Base-by-base conservation (phyloP, 768 basidiomycete genomes). In the Boletus pseudo-olivaceus region DNA sequence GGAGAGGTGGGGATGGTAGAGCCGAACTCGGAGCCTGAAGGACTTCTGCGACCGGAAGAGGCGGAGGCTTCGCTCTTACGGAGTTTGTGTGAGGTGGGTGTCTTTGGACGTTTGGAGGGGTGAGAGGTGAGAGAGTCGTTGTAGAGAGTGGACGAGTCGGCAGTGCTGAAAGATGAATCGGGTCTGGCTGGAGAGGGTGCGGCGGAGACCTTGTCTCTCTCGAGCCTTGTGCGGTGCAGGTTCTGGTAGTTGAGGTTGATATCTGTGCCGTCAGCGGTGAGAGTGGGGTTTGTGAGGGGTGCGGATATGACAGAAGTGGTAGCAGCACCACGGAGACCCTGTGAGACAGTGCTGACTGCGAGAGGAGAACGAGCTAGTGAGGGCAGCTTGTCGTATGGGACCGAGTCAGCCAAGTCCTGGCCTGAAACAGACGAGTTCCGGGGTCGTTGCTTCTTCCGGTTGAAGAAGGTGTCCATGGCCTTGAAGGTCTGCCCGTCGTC, bases 231-330 rank as follows among this genome's bases (percentile, higher is more conserved):
- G 54, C 78, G 78, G 45, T 78, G 76, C 62, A 82, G 67, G 23
- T 78, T 74, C 58, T 56, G 60, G 64, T 77, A 81, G 60, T 81
- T 91, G 63, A 88, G 71, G 58, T 88, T 90, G 64, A 89, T 73
- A 57, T 89, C 87, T 10, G 85, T 84, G 37, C 90, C 90, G 60
- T 81, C 76, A 41, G 79, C 55, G 2, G 88, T 89, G 52, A 92
- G 81, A 12, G 84, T 82, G 7, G 90, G 90, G 63, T 93, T 93
- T 26, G 90, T 90, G 62, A 87, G 85, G 8, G 90, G 90, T 5
- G 90, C 90, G 30, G 88, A 91, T 59, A 93, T 92, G 46, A 59
- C 68, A 20, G 72, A 57, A 17, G 61, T 62, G 10, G 49, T 34
- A 1, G 54, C 46, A 43, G 37, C 58, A 48, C 78, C 80, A 66